A percentile compares a stretch with the other conserved stretches of the same genome.
phyloP scores from a whole-genome alignment of 495 filamentous ascomycete species.

The Annulohypoxylon bovei region DNA sequence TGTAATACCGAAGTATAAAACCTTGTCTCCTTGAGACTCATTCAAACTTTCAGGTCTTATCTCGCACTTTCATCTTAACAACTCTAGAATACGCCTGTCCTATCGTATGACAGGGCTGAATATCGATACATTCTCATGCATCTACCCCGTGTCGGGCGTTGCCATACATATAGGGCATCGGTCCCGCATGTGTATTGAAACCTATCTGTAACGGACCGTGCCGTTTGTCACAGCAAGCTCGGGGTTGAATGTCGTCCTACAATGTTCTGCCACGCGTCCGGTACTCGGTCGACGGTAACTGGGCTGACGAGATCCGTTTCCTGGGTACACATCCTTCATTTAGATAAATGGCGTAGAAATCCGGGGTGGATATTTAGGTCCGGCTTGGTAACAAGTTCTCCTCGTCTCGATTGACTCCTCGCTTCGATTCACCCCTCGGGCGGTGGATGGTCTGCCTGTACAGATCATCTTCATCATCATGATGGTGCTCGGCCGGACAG shows the following conservation, averaged over 20 bases:
- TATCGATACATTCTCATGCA: neutral
- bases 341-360: neutral
- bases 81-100: neutral
- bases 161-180: neutral
- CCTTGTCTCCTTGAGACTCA: neutral
- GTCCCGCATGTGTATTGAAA: neutral
- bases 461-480: constrained; percentile 10
- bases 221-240: constrained; percentile 32
- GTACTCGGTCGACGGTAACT: constrained; percentile 5
- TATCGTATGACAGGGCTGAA: neutral
- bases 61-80: neutral
- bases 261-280: constrained; percentile 17
- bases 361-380: neutral
- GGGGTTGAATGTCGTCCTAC: constrained; percentile 26
- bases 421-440: neutral
- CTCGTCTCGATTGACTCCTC: neutral
- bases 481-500: constrained; percentile 26
- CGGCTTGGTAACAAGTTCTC: neutral
- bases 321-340: neutral
- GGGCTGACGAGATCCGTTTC: neutral
- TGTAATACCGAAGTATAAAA: neutral
- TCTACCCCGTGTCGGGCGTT: neutral
- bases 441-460: neutral
- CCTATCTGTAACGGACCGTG: constrained; percentile 35
- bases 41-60: neutral